A percentile compares a stretch with the other conserved stretches of the same genome.
These are phyloP conservation scores for Fomitiporia mediterranea DNA, from an alignment of 1,284 basidiomycete species.

Conservation along the genomic window DNA sequence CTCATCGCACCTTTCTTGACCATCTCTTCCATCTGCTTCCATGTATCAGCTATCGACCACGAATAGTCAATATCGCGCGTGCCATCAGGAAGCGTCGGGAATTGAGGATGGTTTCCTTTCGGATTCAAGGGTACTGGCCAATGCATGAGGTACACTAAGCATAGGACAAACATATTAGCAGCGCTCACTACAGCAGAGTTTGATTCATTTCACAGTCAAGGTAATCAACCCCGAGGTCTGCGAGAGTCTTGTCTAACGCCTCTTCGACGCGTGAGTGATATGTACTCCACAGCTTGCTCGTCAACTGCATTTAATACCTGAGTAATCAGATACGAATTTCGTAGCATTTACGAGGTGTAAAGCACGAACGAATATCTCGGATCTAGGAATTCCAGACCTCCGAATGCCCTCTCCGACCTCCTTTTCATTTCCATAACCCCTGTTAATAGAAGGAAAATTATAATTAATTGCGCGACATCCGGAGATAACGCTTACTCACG, in stretches of 20 bases:
- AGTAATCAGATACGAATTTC: no score
- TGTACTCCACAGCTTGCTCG: slow-evolving; percentile 73
- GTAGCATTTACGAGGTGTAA: not conserved
- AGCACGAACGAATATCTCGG: slow-evolving; percentile 55
- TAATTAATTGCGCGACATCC: slow-evolving; percentile 25
- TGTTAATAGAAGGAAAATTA: not conserved
- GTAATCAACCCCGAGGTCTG: slow-evolving; percentile 67
- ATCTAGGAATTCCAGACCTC: slow-evolving; percentile 60
- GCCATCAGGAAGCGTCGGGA: slow-evolving; percentile 37
- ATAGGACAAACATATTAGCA: no score
- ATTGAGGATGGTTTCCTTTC: slow-evolving; percentile 29
- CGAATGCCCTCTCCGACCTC: slow-evolving; percentile 83
- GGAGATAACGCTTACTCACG: slow-evolving; percentile 24
- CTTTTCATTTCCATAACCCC: slow-evolving; percentile 43
- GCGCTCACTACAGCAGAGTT: no score
- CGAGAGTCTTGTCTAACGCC: slow-evolving; percentile 68
- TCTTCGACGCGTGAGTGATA: slow-evolving; percentile 59
- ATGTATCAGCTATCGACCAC: slow-evolving; percentile 47
- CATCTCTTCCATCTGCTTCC: slow-evolving; percentile 73
- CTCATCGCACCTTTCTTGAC: slow-evolving; percentile 48
- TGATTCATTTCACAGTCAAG: slow-evolving; percentile 68
- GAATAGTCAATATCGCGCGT: slow-evolving; percentile 48
- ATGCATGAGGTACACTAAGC: slow-evolving; percentile 15
- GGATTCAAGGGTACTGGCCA: slow-evolving; percentile 60
- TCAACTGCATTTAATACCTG: slow-evolving; percentile 27